These are phyloP conservation scores for Asterochloris erici DNA, from an alignment of 139 green algal species.

Conservation along the genomic window DNA sequence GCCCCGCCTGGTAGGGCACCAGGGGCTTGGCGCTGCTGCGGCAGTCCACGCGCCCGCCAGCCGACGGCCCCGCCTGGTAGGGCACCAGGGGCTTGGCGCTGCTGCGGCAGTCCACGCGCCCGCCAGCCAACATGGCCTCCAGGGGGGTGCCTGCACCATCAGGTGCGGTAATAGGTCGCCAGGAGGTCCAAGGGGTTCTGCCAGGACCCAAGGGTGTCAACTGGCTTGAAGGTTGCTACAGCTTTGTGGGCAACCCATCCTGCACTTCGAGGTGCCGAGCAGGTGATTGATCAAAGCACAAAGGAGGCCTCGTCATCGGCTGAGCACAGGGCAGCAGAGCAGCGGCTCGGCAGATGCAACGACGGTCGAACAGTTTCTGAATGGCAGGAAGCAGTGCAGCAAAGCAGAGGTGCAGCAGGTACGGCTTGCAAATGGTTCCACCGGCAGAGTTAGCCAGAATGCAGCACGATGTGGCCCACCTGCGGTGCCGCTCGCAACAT, in stretches of 20 bases:
- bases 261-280: neutral
- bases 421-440: too few relatives aligned
- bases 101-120: neutral
- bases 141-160: neutral
- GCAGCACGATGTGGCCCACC: too few relatives aligned
- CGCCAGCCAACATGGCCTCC: neutral
- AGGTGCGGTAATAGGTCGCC: neutral
- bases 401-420: too few relatives aligned
- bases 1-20: conserved; percentile 19
- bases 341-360: too few relatives aligned
- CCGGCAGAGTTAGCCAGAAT: too few relatives aligned
- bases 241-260: neutral
- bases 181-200: neutral
- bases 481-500: too few relatives aligned
- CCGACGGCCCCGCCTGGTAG: conserved; percentile 3
- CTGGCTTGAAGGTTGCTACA: neutral
- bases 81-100: conserved; percentile 7
- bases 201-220: neutral
- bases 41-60: neutral
- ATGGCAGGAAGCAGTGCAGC: too few relatives aligned
- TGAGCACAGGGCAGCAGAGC: too few relatives aligned
- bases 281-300: neutral
- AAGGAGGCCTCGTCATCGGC: too few relatives aligned
- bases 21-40: conserved; percentile 21
- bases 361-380: too few relatives aligned